Percentiles rank a stretch among this genome's conserved stretches.
Conservation (phyloP, 2,329 filamentous ascomycete genomes). For the Pezicula rhizophila region DNA sequence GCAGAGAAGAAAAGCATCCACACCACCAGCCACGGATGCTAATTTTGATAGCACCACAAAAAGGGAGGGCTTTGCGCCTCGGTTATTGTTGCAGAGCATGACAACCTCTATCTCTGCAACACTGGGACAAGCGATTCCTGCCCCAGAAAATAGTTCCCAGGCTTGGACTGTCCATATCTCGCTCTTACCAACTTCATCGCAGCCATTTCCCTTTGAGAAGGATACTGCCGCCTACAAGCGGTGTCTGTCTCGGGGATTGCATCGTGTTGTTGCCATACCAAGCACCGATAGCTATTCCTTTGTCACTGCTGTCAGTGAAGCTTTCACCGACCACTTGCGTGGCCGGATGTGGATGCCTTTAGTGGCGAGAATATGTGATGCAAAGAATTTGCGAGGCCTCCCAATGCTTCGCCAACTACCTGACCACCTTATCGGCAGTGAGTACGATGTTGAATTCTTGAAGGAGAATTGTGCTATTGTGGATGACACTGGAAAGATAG, state of each 20-base stretch:
- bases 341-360: slow-evolving; percentile 51
- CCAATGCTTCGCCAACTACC: slow-evolving; percentile 54
- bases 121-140: slow-evolving; percentile 5
- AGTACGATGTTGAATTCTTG: slow-evolving; percentile 47
- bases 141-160: slow-evolving; percentile 25
- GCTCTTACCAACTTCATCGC: slow-evolving; percentile 45
- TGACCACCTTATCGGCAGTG: slow-evolving; percentile 31
- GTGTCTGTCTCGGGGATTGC: slow-evolving; percentile 53
- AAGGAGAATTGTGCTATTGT: slow-evolving; percentile 49
- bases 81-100: no score
- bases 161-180: slow-evolving; percentile 57
- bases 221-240: slow-evolving; percentile 56
- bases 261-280: slow-evolving; percentile 49
- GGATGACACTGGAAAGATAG: slow-evolving; percentile 47
- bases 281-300: slow-evolving; percentile 45
- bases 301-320: slow-evolving; percentile 38
- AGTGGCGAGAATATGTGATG: slow-evolving; percentile 53
- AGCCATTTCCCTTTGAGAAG: slow-evolving; percentile 56
- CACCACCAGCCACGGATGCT: slow-evolving; percentile 16
- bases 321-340: slow-evolving; percentile 44
- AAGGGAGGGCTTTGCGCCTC: slow-evolving; percentile 2
- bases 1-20: slow-evolving; percentile 22
- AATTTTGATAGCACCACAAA: neutral
- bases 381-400: slow-evolving; percentile 45
- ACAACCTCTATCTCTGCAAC: neutral